A percentile compares a stretch with the other conserved stretches of the same genome.
These are phyloP conservation scores for Elsinoe australis DNA, from an alignment of 2,329 filamentous ascomycete genomes.

Conservation along the genomic window DNA sequence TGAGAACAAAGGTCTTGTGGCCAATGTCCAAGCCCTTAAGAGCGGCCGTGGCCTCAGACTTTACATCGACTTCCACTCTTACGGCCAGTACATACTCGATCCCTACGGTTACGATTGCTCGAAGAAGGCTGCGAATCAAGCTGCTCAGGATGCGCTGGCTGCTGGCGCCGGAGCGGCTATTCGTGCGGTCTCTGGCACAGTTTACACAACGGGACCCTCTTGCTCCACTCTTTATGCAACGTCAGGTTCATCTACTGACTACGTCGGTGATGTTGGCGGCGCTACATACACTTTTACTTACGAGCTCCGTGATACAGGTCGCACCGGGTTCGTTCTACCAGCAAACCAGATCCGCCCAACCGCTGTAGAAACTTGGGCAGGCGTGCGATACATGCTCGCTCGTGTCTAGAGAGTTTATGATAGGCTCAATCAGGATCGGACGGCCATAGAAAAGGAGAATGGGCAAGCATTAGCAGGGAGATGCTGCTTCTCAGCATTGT, in stretches of 20 bases:
- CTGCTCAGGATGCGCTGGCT: conserved; percentile 46
- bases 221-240: conserved; percentile 57
- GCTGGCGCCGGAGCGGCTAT: conserved; percentile 46
- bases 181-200: conserved; percentile 45
- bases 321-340: conserved; percentile 44
- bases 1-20: conserved; percentile 46
- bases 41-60: conserved; percentile 47
- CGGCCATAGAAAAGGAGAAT: no score
- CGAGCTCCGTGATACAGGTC: conserved; percentile 44
- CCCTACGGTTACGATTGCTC: conserved; percentile 55
- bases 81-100: conserved; percentile 52
- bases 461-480: no score
- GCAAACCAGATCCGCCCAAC: conserved; percentile 42
- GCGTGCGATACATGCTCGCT: conserved; percentile 23
- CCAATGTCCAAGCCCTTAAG: conserved; percentile 40
- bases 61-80: conserved; percentile 60
- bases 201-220: conserved; percentile 40
- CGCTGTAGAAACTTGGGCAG: conserved; percentile 43
- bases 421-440: no score
- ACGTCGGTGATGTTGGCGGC: conserved; percentile 36
- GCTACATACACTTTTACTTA: conserved; percentile 42
- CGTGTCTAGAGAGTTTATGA: conserved; percentile 8
- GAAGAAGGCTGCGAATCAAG: conserved; percentile 37
- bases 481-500: no score
- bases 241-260: conserved; percentile 40